These are phyloP conservation scores for Moesziomyces sp. DNA, from an alignment of 1,284 basidiomycete species.

Conservation along the genomic window DNA sequence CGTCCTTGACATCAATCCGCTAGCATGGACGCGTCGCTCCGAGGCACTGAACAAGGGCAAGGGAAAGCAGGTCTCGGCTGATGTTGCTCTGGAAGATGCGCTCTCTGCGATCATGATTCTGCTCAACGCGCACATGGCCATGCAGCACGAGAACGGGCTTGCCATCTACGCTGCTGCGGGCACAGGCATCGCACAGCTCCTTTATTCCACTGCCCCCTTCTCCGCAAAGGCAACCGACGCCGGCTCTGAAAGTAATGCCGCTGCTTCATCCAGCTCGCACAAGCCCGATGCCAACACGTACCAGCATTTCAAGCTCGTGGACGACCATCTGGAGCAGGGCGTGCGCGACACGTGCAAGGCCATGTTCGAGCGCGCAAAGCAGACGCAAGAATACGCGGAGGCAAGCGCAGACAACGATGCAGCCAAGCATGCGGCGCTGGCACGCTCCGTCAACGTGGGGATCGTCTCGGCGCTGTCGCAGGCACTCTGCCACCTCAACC, in stretches of 20 bases:
- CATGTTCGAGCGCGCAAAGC: slow-evolving; percentile 38
- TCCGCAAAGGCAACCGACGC: slow-evolving; percentile 17
- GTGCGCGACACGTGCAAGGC: slow-evolving; percentile 34
- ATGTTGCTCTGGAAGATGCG: slow-evolving; percentile 53
- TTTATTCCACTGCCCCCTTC: slow-evolving; percentile 53
- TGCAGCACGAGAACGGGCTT: slow-evolving; percentile 88
- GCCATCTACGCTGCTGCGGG: slow-evolving; percentile 86
- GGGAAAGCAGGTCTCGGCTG: slow-evolving; percentile 9
- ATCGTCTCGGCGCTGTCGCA: slow-evolving; percentile 52
- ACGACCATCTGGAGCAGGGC: slow-evolving; percentile 55
- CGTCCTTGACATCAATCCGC: slow-evolving; percentile 60
- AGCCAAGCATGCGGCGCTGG: slow-evolving; percentile 23
- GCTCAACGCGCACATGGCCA: slow-evolving; percentile 89
- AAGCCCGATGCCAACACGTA: slow-evolving; percentile 62
- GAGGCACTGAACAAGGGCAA: slow-evolving; percentile 28
- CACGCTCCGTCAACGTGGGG: slow-evolving; percentile 39
- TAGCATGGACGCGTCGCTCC: slow-evolving; percentile 47
- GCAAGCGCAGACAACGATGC: slow-evolving; percentile 20
- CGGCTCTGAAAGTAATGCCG: slow-evolving; percentile 2
- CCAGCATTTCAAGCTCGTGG: slow-evolving; percentile 59
- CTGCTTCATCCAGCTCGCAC: slow-evolving; percentile 10
- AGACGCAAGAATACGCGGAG: slow-evolving; percentile 17
- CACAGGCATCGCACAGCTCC: slow-evolving; percentile 38
- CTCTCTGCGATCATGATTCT: slow-evolving; percentile 79
- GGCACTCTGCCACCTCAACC: slow-evolving; percentile 51